Evolutionary conservation across 257 asterid genomes (phyloP).

Genomic region (Cynanchum wilfordii): DNA sequence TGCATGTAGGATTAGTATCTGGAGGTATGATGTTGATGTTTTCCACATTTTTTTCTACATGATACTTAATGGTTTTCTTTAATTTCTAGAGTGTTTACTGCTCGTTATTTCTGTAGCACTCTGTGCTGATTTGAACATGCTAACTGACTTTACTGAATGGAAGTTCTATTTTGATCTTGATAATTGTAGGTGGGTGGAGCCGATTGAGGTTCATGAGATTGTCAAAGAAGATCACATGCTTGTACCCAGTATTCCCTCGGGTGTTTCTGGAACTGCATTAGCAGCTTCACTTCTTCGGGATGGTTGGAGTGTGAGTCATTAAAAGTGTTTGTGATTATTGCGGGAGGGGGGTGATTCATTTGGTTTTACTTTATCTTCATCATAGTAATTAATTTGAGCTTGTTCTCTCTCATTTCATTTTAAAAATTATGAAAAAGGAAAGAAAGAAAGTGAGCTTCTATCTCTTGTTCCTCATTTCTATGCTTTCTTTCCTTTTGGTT

Average conservation of each 20-base stretch:
- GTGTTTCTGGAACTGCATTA: conserved; percentile 91
- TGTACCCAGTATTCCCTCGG: conserved; percentile 67
- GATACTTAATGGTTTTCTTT: not conserved
- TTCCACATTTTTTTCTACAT: not conserved
- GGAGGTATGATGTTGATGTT: not conserved
- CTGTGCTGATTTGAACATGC: not conserved
- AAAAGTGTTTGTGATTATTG: not conserved
- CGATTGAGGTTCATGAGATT: conserved; percentile 33
- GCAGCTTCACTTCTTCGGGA: conserved; percentile 97
- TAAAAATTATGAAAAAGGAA: not conserved
- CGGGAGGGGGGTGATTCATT: not conserved
- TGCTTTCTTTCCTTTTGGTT: conserved; percentile 4
- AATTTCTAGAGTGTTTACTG: not conserved
- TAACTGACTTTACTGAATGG: not conserved
- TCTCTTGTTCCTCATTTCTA: conserved; percentile 2
- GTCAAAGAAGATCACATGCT: conserved; percentile 58
- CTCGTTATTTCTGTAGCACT: not conserved
- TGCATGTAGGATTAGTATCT: not conserved
- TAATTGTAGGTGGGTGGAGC: conserved; percentile 32
- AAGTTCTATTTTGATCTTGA: not conserved
- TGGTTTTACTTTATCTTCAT: not conserved
- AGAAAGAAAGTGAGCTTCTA: not conserved
- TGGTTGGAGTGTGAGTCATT: conserved; percentile 87
- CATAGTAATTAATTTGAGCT: not conserved
- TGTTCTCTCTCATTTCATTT: not conserved